Percentiles rank a stretch among this genome's conserved stretches.
These are phyloP conservation scores for Nakataea oryzae DNA, from an alignment of 2,329 filamentous ascomycete species.

Conservation along the genomic window DNA sequence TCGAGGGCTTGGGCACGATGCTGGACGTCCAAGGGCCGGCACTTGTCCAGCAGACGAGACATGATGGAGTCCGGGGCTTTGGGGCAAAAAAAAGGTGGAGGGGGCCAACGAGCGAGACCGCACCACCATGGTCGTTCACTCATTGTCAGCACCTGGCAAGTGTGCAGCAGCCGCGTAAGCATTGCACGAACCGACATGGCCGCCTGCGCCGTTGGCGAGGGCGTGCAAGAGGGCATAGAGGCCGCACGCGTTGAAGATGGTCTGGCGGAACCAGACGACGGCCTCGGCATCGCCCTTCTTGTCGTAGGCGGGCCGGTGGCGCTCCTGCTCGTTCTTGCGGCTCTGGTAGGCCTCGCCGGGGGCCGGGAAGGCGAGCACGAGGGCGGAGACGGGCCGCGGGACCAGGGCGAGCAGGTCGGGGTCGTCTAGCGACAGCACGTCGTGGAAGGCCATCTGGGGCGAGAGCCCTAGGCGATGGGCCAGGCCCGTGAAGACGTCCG, in stretches of 20 bases:
- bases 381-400: conserved; percentile 75
- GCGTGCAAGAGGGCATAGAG: conserved; percentile 69
- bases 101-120: too few species aligned
- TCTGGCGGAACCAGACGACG: conserved; percentile 77
- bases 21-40: conserved; percentile 49
- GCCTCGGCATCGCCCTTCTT: conserved; percentile 37
- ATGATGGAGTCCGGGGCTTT: conserved; percentile 33
- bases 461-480: conserved; percentile 78
- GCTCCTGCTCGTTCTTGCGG: conserved; percentile 63
- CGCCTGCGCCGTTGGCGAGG: conserved; percentile 54
- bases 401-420: conserved; percentile 76
- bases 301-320: not conserved
- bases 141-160: conserved; percentile 36
- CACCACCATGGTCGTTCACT: too few species aligned
- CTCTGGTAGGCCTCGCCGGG: conserved; percentile 63
- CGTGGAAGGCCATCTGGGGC: conserved; percentile 65
- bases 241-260: conserved; percentile 73
- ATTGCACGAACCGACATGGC: not conserved
- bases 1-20: conserved; percentile 61
- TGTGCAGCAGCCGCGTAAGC: not conserved
- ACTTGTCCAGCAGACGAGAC: conserved; percentile 47
- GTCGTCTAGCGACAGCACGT: conserved; percentile 86
- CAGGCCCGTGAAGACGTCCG: conserved; percentile 75
- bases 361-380: conserved; percentile 87
- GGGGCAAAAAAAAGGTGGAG: conserved; percentile 16